These are phyloP conservation scores for Stramenopiles sp. DNA, from an alignment of 352 stramenopile species.

Conservation along the genomic window DNA sequence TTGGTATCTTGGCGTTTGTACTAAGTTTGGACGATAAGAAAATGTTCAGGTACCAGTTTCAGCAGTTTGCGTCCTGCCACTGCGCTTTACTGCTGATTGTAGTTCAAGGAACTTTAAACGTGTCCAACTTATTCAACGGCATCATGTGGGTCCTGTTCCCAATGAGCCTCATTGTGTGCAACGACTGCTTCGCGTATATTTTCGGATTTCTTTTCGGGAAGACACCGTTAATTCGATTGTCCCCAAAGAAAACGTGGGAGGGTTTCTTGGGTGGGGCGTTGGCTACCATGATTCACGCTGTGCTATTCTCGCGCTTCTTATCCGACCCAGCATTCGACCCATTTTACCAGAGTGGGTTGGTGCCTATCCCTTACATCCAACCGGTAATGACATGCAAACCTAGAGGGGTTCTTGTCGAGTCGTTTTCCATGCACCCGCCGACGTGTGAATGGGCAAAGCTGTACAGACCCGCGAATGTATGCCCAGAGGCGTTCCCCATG, in stretches of 20 bases:
- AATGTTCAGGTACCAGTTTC: conserved; percentile 30
- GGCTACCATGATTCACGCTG: conserved; percentile 78
- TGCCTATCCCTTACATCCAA: background rate
- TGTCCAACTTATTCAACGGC: conserved; percentile 36
- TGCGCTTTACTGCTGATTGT: conserved; percentile 30
- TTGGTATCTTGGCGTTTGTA: conserved; percentile 27
- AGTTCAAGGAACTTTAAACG: conserved; percentile 32
- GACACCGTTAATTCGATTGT: conserved; percentile 64
- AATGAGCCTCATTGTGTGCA: conserved; percentile 74
- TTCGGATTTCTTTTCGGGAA: conserved; percentile 49
- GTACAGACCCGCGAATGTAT: background rate
- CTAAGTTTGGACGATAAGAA: conserved; percentile 23
- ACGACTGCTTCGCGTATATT: conserved; percentile 86
- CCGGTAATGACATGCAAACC: conserved; percentile 2
- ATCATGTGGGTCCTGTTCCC: conserved; percentile 85
- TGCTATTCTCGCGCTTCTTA: conserved; percentile 69
- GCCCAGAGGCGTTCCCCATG: background rate
- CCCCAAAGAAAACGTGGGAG: conserved; percentile 98
- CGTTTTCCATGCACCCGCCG: background rate
- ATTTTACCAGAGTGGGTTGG: background rate
- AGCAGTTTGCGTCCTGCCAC: conserved; percentile 29
- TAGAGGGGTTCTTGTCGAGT: background rate
- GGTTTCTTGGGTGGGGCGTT: conserved; percentile 89
- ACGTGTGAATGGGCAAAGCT: background rate
- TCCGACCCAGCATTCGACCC: conserved; percentile 27